Evolutionary conservation across 768 basidiomycete species (phyloP), one percentile per base, ranked within the genome.

Genomic region (Mrakia blollopis): DNA sequence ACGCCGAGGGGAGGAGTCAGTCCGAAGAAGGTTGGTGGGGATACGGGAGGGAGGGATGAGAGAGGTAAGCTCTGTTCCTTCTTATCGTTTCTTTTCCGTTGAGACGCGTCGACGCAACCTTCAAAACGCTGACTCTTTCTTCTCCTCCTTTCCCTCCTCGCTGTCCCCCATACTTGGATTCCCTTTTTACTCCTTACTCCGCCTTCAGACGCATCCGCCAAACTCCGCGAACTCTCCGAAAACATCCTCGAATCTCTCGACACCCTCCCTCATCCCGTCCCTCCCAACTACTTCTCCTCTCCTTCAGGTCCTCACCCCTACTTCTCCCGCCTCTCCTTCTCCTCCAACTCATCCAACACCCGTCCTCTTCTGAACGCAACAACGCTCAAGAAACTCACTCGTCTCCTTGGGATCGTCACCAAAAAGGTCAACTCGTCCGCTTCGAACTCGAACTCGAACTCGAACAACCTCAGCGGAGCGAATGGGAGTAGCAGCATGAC

Each of bases 231-330:
- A 3, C 84, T 93, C 25, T 85, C 96, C 0, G 92, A 94, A 79
- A 93, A 96, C 73, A 87, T 97, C 23, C 91, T 96, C 75, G 90
- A 91, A 79, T 89, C 91, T 0, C 90, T 92, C 80, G 94, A 94
- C 81, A 82, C 86, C 0, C 84, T 93, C 23, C 87, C 90, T 3
- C 84, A 91, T 86, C 81, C 94, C 89, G 83, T 94, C 89, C 32
- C 85, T 84, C 10, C 84, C 88, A 61, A 61, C 0, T 61, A 80
- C 23, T 79, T 82, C 41, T 5, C 67, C 23, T 60, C 50, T 18
- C 14, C 37, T 30, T 14, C 67, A 2, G 60, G 35, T 23, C 14
- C 37, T 3, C 67, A 76, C 30, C 41, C 72, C 23, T 50, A 60
- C 50, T 62, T 69, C 39, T 25, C 41, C n/a, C 62, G 60, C 28